Conservation (phyloP, 768 basidiomycete genomes). For the Porpolomopsis calyptriformis region DNA sequence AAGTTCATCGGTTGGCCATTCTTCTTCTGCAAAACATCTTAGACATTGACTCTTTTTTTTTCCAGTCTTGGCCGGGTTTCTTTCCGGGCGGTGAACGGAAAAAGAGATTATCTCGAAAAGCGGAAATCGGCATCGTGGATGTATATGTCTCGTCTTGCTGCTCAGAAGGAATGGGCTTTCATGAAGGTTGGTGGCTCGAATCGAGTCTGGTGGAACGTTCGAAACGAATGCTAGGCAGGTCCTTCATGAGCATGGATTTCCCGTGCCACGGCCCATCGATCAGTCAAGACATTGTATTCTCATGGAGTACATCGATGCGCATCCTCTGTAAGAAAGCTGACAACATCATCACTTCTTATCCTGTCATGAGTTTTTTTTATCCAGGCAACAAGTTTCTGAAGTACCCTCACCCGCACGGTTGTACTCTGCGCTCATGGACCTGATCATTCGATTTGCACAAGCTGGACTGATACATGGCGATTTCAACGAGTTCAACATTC, state of each 20-base stretch:
- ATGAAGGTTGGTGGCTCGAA: constrained; percentile 63
- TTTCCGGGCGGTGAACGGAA: constrained; percentile 92
- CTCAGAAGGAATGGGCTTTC: constrained; percentile 97
- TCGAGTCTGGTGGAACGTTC: background rate
- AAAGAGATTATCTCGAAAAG: constrained; percentile 93
- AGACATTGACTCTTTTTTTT: background rate
- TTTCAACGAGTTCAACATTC: constrained; percentile 98
- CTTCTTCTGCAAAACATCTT: background rate
- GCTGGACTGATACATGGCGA: constrained; percentile 98
- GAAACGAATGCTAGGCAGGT: constrained; percentile 40
- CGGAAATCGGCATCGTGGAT: constrained; percentile 97
- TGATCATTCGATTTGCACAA: constrained; percentile 89
- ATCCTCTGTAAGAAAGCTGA: constrained; percentile 62
- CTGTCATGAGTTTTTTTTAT: constrained; percentile 7
- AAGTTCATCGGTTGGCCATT: constrained; percentile 71
- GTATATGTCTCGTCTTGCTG: constrained; percentile 95
- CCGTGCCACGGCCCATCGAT: constrained; percentile 88
- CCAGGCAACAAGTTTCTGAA: constrained; percentile 77
- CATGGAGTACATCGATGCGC: constrained; percentile 94
- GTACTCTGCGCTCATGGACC: constrained; percentile 87
- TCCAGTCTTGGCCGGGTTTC: constrained; percentile 90
- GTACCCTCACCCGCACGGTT: constrained; percentile 80
- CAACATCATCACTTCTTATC: constrained; percentile 1
- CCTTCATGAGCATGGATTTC: constrained; percentile 83
- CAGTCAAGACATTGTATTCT: constrained; percentile 91